These are phyloP conservation scores for Diversispora eburnea DNA, from an alignment of 192 early-diverging fungal species.

Conservation along the genomic window DNA sequence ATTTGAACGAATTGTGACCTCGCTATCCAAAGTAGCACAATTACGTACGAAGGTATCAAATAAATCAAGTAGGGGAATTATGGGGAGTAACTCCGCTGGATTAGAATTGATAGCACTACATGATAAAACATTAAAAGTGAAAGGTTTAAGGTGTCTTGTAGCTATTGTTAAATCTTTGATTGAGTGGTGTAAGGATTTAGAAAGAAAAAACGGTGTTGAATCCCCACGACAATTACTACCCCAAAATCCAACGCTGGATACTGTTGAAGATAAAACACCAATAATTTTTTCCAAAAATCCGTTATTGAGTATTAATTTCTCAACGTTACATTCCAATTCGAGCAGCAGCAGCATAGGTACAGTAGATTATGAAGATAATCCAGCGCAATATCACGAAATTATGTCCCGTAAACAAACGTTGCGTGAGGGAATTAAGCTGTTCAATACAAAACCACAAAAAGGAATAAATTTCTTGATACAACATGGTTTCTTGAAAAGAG, in stretches of 20 bases:
- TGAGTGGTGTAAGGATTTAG: constrained; percentile 59
- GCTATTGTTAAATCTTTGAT: constrained; percentile 64
- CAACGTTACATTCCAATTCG: constrained; percentile 35
- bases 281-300: constrained; percentile 47
- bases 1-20: constrained; percentile 82
- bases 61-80: constrained; percentile 37
- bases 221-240: background rate
- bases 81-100: constrained; percentile 33
- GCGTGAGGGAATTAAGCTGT: constrained; percentile 69
- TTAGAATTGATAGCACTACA: constrained; percentile 40
- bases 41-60: constrained; percentile 39
- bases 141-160: constrained; percentile 56
- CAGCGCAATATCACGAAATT: constrained; percentile 76
- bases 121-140: constrained; percentile 40
- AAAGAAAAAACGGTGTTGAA: constrained; percentile 20
- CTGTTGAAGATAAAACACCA: constrained; percentile 28
- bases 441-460: constrained; percentile 84
- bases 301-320: constrained; percentile 33
- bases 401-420: constrained; percentile 85
- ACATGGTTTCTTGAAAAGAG: constrained; percentile 66
- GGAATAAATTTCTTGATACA: constrained; percentile 79
- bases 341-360: constrained; percentile 37
- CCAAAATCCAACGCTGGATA: background rate
- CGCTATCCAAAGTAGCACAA: constrained; percentile 50
- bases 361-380: constrained; percentile 65